Conservation (phyloP, 1,284 basidiomycete species). For the Lignosus rhinocerotis region DNA sequence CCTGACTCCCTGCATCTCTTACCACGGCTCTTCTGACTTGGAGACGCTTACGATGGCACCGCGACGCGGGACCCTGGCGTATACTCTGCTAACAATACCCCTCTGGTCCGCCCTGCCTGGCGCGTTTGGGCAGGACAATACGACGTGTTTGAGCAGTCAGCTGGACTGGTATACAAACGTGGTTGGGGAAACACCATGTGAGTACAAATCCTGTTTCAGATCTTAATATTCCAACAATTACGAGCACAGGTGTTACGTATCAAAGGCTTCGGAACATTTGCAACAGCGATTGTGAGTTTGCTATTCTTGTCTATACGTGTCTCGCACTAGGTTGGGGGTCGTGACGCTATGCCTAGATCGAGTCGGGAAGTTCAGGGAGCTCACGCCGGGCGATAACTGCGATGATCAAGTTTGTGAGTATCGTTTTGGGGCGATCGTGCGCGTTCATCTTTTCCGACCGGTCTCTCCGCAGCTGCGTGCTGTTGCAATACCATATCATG, state of each 20-base stretch:
- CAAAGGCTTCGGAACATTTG: slow-evolving; percentile 22
- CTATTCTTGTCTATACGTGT: background rate
- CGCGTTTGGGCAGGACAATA: background rate
- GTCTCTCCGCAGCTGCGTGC: slow-evolving; percentile 10
- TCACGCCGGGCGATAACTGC: slow-evolving; percentile 22
- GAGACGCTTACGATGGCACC: too few relatives aligned
- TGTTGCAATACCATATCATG: slow-evolving; percentile 24
- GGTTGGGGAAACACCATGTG: slow-evolving; percentile 20
- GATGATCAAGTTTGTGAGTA: slow-evolving; percentile 21
- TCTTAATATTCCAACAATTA: background rate
- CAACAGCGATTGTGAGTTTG: slow-evolving; percentile 20
- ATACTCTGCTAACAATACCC: too few relatives aligned
- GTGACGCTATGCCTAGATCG: slow-evolving; percentile 3
- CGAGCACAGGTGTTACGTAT: slow-evolving; percentile 18
- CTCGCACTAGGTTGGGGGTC: background rate
- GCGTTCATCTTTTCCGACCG: background rate
- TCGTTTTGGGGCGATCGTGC: background rate
- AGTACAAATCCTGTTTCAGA: background rate
- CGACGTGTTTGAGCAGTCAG: slow-evolving; percentile 8
- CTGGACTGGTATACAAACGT: slow-evolving; percentile 19
- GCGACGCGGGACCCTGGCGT: too few relatives aligned
- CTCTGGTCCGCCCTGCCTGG: too few relatives aligned
- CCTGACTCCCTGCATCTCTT: too few relatives aligned
- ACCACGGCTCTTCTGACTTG: too few relatives aligned
- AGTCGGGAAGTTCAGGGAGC: slow-evolving; percentile 8